Evolutionary conservation across 306 rosid species (phyloP), one percentile per base, ranked within the genome.

Genomic region (Ormosia emarginata): DNA sequence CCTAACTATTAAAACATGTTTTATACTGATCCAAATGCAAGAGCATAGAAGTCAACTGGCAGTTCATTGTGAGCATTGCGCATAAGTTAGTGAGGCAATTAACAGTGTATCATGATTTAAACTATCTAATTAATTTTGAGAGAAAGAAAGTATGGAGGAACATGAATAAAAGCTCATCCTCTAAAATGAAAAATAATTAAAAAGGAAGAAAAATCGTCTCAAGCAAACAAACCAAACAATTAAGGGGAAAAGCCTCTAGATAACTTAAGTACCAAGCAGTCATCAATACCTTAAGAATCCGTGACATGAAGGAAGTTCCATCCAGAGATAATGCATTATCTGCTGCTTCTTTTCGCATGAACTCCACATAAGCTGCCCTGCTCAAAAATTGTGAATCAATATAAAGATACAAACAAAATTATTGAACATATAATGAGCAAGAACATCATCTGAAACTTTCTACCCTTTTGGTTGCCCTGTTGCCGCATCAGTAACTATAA

Each of bases 281-380:
- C 15, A 58, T 41, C 49, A 36, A 52, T 93, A 95, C 99, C 99
- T 96, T 96, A 55, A 96, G 97, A 78, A 96, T 88, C 50, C 99
- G 86, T 30, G 99, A 93, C 99, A 96, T 84, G 71, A 92, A 96
- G 50, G 98, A 96, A 47, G 97, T 93, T 43, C 98, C 94, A 75
- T 96, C 98, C 64, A 96, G 84, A 85, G 99, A 88, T 81, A 96
- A 75, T 37, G 99, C 98, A 73, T 87, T 91, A 61, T 96, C 94
- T 46, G 98, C 96, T 2, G 97, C 94, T 67, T 90, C 99, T 87
- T 89, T 96, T 63, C 89, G 90, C 93, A 91, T 91, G 90, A 96
- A 96, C 86, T 96, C 99, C 55, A 96, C 94, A 66, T 87, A 92
- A 67, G 99, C 99, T 0, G 96, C 90, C 89, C 99, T 96, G 97